phyloP scores from a whole-genome alignment of 805 yeast species.

The Candida pseudoglaebosa region DNA sequence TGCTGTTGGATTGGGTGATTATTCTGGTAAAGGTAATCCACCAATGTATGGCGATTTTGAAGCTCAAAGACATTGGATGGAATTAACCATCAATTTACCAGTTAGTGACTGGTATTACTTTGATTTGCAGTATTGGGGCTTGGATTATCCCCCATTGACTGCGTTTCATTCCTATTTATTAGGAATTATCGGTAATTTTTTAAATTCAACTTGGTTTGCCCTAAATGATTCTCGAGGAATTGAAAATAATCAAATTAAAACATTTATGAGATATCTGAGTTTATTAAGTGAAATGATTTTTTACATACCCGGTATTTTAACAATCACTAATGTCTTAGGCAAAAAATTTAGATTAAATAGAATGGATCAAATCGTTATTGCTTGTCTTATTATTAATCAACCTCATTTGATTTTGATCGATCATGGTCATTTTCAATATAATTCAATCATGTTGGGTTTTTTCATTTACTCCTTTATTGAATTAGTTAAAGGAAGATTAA shows the following conservation, averaged over 20 bases:
- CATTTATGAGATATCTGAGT: slow-evolving; percentile 81
- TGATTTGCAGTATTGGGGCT: slow-evolving; percentile 91
- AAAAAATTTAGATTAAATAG: slow-evolving; percentile 52
- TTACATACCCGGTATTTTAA: slow-evolving; percentile 77
- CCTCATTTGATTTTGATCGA: slow-evolving; percentile 83
- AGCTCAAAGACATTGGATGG: slow-evolving; percentile 98
- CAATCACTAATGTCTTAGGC: slow-evolving; percentile 69
- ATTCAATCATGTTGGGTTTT: slow-evolving; percentile 90
- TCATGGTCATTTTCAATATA: slow-evolving; percentile 97
- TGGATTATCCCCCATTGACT: slow-evolving; percentile 95
- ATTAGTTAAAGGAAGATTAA: slow-evolving; percentile 57
- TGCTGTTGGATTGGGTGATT: slow-evolving; percentile 86
- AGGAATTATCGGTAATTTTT: slow-evolving; percentile 66
- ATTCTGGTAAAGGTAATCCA: slow-evolving; percentile 64
- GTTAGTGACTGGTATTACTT: slow-evolving; percentile 80
- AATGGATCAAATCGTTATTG: slow-evolving; percentile 71
- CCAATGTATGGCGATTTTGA: slow-evolving; percentile 96
- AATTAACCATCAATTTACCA: slow-evolving; percentile 75
- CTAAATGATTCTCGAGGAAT: slow-evolving; percentile 70
- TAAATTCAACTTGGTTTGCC: slow-evolving; percentile 73
- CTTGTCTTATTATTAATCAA: slow-evolving; percentile 77
- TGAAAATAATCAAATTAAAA: slow-evolving; percentile 64
- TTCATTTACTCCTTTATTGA: slow-evolving; percentile 65
- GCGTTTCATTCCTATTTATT: slow-evolving; percentile 85
- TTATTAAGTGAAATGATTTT: slow-evolving; percentile 67